These are phyloP conservation scores for Hypomyces perniciosus DNA, from an alignment of 2,329 filamentous ascomycete genomes.

Conservation along the genomic window DNA sequence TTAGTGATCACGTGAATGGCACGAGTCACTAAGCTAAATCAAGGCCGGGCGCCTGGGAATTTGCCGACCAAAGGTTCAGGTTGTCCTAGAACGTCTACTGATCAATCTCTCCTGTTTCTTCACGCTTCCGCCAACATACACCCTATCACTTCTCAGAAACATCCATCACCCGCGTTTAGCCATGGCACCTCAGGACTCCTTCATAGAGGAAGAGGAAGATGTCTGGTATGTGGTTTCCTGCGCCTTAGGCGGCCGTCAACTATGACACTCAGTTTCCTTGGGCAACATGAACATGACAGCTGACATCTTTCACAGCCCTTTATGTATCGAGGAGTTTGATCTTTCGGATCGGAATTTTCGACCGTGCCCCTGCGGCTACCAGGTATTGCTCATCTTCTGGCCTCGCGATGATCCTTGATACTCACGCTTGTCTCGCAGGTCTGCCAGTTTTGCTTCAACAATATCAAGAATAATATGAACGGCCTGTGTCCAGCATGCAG, in stretches of 20 bases:
- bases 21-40: background rate
- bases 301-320: conserved; percentile 57
- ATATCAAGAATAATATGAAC: conserved; percentile 97
- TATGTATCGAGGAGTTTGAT: conserved; percentile 98
- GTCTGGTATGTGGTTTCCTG: conserved; percentile 48
- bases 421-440: conserved; percentile 51
- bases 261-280: conserved; percentile 18
- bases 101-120: conserved; percentile 19
- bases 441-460: conserved; percentile 99
- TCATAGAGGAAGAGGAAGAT: conserved; percentile 67
- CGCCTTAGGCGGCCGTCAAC: conserved; percentile 6
- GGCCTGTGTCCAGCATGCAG: conserved; percentile 96
- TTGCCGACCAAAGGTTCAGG: conserved; percentile 15
- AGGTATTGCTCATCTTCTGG: conserved; percentile 53
- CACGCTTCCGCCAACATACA: conserved; percentile 15
- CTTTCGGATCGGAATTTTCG: conserved; percentile 95
- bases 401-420: background rate
- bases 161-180: conserved; percentile 14
- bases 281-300: conserved; percentile 14
- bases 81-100: conserved; percentile 11
- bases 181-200: conserved; percentile 65
- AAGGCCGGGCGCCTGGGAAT: conserved; percentile 5
- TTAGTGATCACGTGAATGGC: conserved; percentile 13
- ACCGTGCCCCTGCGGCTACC: conserved; percentile 95
- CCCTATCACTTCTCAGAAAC: conserved; percentile 10